These are phyloP conservation scores for Calonectria naviculata DNA, from an alignment of 2,329 filamentous ascomycete species.

Conservation along the genomic window DNA sequence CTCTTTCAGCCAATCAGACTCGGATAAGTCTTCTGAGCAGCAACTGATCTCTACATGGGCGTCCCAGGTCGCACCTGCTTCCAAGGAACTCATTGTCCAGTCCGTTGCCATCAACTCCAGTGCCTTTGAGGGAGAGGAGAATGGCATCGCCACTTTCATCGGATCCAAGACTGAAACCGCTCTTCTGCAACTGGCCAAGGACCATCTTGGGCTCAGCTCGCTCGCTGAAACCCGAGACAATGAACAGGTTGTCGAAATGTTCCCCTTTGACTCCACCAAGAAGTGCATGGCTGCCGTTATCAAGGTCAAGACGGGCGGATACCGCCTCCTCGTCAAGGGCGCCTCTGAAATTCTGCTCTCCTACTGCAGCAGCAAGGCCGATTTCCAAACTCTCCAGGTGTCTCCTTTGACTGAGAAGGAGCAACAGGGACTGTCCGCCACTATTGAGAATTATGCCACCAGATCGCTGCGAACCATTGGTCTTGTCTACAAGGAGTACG, in stretches of 20 bases:
- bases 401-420: conserved; percentile 56
- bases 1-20: conserved; percentile 17
- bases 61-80: conserved; percentile 26
- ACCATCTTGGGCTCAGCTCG: conserved; percentile 60
- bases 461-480: conserved; percentile 79
- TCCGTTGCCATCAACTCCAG: conserved; percentile 66
- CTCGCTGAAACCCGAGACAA: conserved; percentile 57
- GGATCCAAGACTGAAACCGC: conserved; percentile 68
- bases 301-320: conserved; percentile 49
- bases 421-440: neutral
- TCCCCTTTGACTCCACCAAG: conserved; percentile 63
- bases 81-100: conserved; percentile 51
- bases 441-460: conserved; percentile 68
- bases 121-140: conserved; percentile 63
- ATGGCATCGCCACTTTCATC: conserved; percentile 55
- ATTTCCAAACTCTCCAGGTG: conserved; percentile 57
- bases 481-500: conserved; percentile 77
- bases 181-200: conserved; percentile 59
- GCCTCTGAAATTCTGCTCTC: conserved; percentile 65
- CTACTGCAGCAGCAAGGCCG: conserved; percentile 45
- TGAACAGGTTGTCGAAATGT: conserved; percentile 56
- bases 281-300: conserved; percentile 67
- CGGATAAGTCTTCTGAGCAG: neutral
- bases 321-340: conserved; percentile 64
- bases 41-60: conserved; percentile 2